phyloP scores from a whole-genome alignment of 2,329 filamentous ascomycete genomes.

The Leptographium galeiforme region DNA sequence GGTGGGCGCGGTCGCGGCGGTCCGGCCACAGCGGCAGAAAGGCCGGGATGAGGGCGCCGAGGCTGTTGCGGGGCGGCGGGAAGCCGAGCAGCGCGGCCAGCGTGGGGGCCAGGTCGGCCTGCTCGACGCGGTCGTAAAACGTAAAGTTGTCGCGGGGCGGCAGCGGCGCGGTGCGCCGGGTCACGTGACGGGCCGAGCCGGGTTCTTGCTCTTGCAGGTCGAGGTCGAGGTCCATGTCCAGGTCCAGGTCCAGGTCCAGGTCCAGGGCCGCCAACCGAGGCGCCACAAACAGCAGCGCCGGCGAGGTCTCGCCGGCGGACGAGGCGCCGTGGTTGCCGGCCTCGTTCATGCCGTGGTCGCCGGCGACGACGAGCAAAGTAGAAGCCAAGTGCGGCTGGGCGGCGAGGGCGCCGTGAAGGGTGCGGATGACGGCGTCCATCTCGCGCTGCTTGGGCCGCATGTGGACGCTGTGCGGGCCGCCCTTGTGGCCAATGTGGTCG shows the following conservation, averaged over 20 bases:
- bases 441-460: constrained; percentile 90
- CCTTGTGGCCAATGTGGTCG: constrained; percentile 95
- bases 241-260: too few relatives aligned
- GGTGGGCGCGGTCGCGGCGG: constrained; percentile 46
- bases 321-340: constrained; percentile 94
- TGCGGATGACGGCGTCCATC: constrained; percentile 40
- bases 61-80: constrained; percentile 76
- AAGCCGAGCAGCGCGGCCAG: constrained; percentile 77
- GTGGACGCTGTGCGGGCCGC: constrained; percentile 68
- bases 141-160: constrained; percentile 56
- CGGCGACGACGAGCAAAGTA: constrained; percentile 73
- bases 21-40: constrained; percentile 66
- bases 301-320: constrained; percentile 83
- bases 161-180: constrained; percentile 15
- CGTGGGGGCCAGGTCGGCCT: constrained; percentile 87
- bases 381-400: constrained; percentile 56
- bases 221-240: too few relatives aligned
- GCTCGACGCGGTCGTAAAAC: constrained; percentile 77
- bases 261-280: constrained; percentile 44
- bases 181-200: neutral
- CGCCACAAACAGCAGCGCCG: constrained; percentile 81
- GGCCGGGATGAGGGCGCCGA: constrained; percentile 72
- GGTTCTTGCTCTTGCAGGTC: neutral
- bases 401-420: constrained; percentile 66
- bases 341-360: constrained; percentile 99